Percentiles rank a stretch among this genome's conserved stretches.
phyloP scores from a whole-genome alignment of 306 rosid genomes.

The Ochetophila trinervis region DNA sequence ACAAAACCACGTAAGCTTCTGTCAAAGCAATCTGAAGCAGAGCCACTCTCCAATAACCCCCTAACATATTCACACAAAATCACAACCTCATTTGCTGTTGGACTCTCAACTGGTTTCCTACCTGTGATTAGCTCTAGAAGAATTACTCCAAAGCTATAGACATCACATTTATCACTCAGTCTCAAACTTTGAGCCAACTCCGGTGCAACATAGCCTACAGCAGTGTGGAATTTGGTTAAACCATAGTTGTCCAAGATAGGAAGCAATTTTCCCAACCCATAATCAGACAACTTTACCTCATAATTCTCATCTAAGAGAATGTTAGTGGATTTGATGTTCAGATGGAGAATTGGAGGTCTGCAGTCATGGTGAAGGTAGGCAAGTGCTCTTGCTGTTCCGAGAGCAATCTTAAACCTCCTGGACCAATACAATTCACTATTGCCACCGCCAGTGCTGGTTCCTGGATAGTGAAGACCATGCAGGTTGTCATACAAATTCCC shows the following conservation, averaged over 20 bases:
- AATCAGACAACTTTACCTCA: conserved; percentile 85
- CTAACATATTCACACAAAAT: conserved; percentile 88
- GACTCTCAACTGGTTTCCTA: conserved; percentile 96
- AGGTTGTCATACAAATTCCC: conserved; percentile 89
- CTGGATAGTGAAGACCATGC: conserved; percentile 64
- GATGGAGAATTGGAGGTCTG: conserved; percentile 89
- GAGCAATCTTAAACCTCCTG: conserved; percentile 71
- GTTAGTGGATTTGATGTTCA: conserved; percentile 89
- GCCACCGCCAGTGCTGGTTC: conserved; percentile 77
- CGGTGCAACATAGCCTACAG: conserved; percentile 93
- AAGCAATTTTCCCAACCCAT: conserved; percentile 82
- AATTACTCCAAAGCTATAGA: conserved; percentile 88
- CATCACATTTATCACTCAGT: conserved; percentile 90
- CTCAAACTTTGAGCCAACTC: conserved; percentile 90
- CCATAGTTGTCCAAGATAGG: conserved; percentile 82
- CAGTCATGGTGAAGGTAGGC: conserved; percentile 97
- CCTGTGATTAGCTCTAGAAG: conserved; percentile 95
- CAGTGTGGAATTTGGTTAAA: conserved; percentile 74
- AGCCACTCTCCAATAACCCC: conserved; percentile 65
- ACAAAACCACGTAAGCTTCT: conserved; percentile 62
- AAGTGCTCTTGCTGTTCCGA: conserved; percentile 88
- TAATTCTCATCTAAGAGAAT: conserved; percentile 78
- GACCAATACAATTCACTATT: conserved; percentile 71
- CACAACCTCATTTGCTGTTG: conserved; percentile 71
- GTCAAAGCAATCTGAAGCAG: conserved; percentile 84